These are phyloP conservation scores for Fusarium xylarioides DNA, from an alignment of 2,329 filamentous ascomycete species.

Conservation along the genomic window DNA sequence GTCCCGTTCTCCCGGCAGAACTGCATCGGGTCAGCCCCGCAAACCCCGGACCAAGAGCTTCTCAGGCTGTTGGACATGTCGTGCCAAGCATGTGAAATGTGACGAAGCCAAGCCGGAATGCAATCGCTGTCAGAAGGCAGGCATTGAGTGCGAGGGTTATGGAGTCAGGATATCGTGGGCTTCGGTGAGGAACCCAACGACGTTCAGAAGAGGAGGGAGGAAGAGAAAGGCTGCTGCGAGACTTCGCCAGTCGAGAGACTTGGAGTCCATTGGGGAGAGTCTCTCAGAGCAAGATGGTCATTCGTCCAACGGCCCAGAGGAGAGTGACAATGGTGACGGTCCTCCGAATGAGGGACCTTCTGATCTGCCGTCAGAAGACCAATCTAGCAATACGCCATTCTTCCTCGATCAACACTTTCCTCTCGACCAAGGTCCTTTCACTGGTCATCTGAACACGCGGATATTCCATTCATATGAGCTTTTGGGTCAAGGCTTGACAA, in stretches of 20 bases:
- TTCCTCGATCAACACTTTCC: not conserved
- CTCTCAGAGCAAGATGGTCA: not conserved
- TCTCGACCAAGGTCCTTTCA: not conserved
- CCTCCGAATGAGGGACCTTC: not conserved
- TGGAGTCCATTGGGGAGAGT: not conserved
- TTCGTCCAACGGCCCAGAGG: not conserved
- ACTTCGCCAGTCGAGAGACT: not conserved
- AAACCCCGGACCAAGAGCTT: constrained; percentile 41
- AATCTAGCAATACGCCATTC: not conserved
- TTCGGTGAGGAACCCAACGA: constrained; percentile 37
- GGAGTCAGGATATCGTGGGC: constrained; percentile 39
- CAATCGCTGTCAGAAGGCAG: constrained; percentile 31
- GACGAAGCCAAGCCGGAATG: constrained; percentile 35
- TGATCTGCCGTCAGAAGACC: not conserved
- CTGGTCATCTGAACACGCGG: constrained; percentile 15
- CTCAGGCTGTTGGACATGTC: constrained; percentile 41
- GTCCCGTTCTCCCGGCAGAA: not conserved
- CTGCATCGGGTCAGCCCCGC: constrained; percentile 23
- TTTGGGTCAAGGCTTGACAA: constrained; percentile 19
- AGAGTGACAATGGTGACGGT: not conserved
- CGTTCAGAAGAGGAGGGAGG: constrained; percentile 16
- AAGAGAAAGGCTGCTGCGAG: constrained; percentile 6
- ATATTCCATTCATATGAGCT: constrained; percentile 37
- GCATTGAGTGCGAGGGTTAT: constrained; percentile 36
- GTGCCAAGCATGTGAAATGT: constrained; percentile 40